Evolutionary conservation across 1,284 basidiomycete genomes (phyloP).

Genomic region (Puccinia polysora): DNA sequence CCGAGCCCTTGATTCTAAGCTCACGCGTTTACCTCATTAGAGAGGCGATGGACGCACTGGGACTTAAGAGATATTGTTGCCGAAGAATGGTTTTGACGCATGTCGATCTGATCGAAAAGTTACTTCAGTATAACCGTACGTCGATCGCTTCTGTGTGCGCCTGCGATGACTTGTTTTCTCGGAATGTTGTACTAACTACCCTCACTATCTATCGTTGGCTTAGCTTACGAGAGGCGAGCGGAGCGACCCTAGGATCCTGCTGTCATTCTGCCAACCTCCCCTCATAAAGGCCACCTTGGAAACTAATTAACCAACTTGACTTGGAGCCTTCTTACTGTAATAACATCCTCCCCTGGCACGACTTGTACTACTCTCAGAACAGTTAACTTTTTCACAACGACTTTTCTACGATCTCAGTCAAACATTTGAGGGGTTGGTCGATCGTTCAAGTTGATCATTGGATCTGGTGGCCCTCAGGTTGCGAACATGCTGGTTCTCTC

Average conservation of each 20-base stretch:
- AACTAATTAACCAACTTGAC: no score
- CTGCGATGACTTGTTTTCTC: not conserved
- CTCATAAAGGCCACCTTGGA: no score
- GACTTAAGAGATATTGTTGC: conserved; percentile 91
- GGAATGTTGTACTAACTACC: not conserved
- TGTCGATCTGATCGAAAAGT: conserved; percentile 92
- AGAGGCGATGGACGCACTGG: conserved; percentile 84
- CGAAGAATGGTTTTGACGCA: conserved; percentile 96
- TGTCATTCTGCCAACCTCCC: no score
- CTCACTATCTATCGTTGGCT: not conserved
- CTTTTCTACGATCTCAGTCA: no score
- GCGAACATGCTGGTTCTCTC: no score
- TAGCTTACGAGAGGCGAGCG: conserved; percentile 21
- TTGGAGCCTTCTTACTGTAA: no score
- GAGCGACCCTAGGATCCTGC: not conserved
- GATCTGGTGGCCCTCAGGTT: no score
- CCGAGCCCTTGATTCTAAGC: not conserved
- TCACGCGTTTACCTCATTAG: conserved; percentile 57
- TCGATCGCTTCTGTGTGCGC: conserved; percentile 47
- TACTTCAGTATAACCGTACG: conserved; percentile 91
- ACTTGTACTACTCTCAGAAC: no score
- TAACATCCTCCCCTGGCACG: no score
- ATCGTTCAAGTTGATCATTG: no score
- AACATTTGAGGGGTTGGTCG: no score
- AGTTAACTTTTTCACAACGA: no score